Conservation (phyloP, 2,329 filamentous ascomycete species). For the Alternaria postmessia region DNA sequence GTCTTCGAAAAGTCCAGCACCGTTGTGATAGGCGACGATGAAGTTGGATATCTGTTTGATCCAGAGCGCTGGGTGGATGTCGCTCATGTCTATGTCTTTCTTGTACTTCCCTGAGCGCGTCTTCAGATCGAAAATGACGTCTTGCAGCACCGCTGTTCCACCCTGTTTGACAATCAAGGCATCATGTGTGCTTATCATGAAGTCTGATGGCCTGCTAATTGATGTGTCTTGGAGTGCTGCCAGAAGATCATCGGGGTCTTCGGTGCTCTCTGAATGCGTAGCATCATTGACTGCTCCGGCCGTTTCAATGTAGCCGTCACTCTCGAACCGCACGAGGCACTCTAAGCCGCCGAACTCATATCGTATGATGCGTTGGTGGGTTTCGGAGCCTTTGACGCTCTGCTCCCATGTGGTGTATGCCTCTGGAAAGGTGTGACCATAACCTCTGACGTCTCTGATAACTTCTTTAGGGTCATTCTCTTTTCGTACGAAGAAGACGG, state of each 20-base stretch:
- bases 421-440: slow-evolving; percentile 72
- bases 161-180: slow-evolving; percentile 28
- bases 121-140: slow-evolving; percentile 62
- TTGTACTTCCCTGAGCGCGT: slow-evolving; percentile 54
- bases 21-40: slow-evolving; percentile 60
- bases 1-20: slow-evolving; percentile 54
- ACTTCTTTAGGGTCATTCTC: slow-evolving; percentile 67
- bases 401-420: slow-evolving; percentile 70
- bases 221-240: slow-evolving; percentile 18
- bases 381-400: slow-evolving; percentile 62
- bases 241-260: slow-evolving; percentile 19
- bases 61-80: slow-evolving; percentile 60
- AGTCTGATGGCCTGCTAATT: slow-evolving; percentile 4
- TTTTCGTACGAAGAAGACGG: slow-evolving; percentile 69
- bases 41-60: slow-evolving; percentile 61
- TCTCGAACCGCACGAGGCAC: slow-evolving; percentile 64
- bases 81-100: slow-evolving; percentile 47
- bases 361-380: slow-evolving; percentile 68
- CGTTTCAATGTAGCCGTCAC: slow-evolving; percentile 62
- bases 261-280: neutral
- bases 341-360: slow-evolving; percentile 65
- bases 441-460: slow-evolving; percentile 66
- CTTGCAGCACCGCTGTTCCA: slow-evolving; percentile 50
- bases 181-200: neutral
- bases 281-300: neutral